These are phyloP conservation scores for Globisporangium splendens DNA, from an alignment of 352 stramenopile genomes.

Conservation along the genomic window DNA sequence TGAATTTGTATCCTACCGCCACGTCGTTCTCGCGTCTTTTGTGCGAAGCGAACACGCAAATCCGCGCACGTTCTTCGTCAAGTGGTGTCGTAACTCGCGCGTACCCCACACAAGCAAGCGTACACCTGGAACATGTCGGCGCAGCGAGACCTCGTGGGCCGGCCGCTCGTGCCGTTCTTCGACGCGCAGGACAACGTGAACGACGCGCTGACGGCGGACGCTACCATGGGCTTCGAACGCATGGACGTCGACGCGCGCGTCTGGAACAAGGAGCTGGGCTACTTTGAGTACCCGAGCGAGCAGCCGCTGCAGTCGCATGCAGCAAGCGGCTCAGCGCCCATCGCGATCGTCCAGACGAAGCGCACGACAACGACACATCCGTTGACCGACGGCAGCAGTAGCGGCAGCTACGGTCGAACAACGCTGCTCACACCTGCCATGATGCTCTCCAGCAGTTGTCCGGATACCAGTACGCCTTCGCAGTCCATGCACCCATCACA, in stretches of 20 bases:
- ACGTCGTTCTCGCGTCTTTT: no score
- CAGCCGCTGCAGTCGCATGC: conserved; percentile 15
- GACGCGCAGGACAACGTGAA: conserved; percentile 77
- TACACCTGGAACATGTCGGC: conserved; percentile 11
- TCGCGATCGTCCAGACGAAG: conserved; percentile 18
- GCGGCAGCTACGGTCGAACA: conserved; percentile 17
- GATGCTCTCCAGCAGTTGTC: conserved; percentile 68
- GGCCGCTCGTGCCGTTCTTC: conserved; percentile 75
- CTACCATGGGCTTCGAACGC: conserved; percentile 35
- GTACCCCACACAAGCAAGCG: no score
- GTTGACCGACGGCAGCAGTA: conserved; percentile 12
- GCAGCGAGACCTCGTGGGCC: conserved; percentile 36
- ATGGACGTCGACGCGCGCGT: conserved; percentile 81
- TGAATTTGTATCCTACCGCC: no score
- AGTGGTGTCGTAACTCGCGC: no score
- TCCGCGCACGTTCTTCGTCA: no score
- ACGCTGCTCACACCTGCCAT: conserved; percentile 63
- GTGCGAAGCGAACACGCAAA: no score
- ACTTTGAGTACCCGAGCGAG: conserved; percentile 78
- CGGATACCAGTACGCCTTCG: conserved; percentile 20
- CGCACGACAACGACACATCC: conserved; percentile 8
- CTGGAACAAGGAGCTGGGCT: conserved; percentile 78
- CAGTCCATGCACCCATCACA: neutral
- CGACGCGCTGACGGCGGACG: conserved; percentile 38
- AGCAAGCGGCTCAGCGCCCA: conserved; percentile 17